Percentiles rank a stretch among this genome's conserved stretches.
Conservation (phyloP, 352 stramenopile species). For the Globisporangium takayamanum region DNA sequence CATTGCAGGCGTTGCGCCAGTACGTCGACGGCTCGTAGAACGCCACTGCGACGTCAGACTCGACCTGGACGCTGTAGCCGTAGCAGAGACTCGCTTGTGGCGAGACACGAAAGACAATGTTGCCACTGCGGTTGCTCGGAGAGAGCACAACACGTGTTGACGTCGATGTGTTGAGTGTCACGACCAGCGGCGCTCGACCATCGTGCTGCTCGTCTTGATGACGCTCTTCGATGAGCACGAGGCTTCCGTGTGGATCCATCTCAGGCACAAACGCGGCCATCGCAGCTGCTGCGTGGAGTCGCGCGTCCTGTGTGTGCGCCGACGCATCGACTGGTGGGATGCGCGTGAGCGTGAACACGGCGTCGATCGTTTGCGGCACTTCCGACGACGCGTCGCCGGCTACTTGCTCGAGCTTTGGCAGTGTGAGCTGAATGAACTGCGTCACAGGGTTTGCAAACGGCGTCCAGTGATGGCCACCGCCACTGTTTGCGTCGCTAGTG, state of each 20-base stretch:
- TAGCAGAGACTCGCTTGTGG: slow-evolving; percentile 38
- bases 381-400: slow-evolving; percentile 20
- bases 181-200: slow-evolving; percentile 11
- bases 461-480: neutral
- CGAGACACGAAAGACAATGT: slow-evolving; percentile 40
- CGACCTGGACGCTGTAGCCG: slow-evolving; percentile 51
- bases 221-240: slow-evolving; percentile 41
- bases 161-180: slow-evolving; percentile 25
- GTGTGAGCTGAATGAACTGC: slow-evolving; percentile 32
- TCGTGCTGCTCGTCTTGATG: slow-evolving; percentile 6
- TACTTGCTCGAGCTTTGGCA: slow-evolving; percentile 14
- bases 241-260: slow-evolving; percentile 39
- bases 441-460: slow-evolving; percentile 35
- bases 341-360: slow-evolving; percentile 34
- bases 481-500: neutral
- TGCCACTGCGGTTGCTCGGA: slow-evolving; percentile 6
- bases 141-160: slow-evolving; percentile 29
- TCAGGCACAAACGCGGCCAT: slow-evolving; percentile 15
- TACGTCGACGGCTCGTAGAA: slow-evolving; percentile 37
- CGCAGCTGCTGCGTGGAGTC: neutral
- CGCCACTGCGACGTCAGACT: slow-evolving; percentile 29
- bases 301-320: slow-evolving; percentile 9
- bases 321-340: slow-evolving; percentile 15
- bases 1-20: slow-evolving; percentile 33
- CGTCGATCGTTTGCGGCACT: slow-evolving; percentile 11